Evolutionary conservation across 2,329 filamentous ascomycete genomes (phyloP).

Genomic region (Fusarium mangiferae): DNA sequence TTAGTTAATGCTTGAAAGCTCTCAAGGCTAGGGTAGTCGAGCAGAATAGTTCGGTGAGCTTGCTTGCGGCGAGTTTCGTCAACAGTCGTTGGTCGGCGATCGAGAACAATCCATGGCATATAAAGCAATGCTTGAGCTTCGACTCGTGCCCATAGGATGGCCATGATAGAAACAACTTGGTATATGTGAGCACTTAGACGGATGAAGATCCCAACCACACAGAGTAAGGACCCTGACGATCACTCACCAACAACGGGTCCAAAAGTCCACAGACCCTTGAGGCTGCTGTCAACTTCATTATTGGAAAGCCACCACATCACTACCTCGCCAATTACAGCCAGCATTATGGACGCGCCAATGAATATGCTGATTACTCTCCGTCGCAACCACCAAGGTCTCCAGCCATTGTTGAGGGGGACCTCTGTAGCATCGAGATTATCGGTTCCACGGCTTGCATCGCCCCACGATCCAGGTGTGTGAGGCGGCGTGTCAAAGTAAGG

Average conservation of each 20-base stretch:
- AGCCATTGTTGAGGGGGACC: slow-evolving; percentile 36
- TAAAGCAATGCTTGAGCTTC: slow-evolving; percentile 44
- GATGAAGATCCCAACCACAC: background rate
- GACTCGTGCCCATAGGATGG: slow-evolving; percentile 43
- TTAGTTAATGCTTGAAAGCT: slow-evolving; percentile 36
- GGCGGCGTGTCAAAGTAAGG: slow-evolving; percentile 42
- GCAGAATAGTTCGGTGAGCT: slow-evolving; percentile 41
- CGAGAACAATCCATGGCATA: slow-evolving; percentile 45
- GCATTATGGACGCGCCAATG: slow-evolving; percentile 24
- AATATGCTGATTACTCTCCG: slow-evolving; percentile 36
- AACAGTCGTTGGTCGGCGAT: slow-evolving; percentile 36
- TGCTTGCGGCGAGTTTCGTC: slow-evolving; percentile 44
- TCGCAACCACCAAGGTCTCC: slow-evolving; percentile 43
- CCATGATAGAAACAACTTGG: slow-evolving; percentile 40
- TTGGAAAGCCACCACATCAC: slow-evolving; percentile 39
- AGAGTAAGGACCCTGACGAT: slow-evolving; percentile 17
- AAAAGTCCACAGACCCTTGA: slow-evolving; percentile 44
- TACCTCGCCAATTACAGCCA: slow-evolving; percentile 41
- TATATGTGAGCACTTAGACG: slow-evolving; percentile 13
- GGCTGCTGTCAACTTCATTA: slow-evolving; percentile 23
- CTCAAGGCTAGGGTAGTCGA: slow-evolving; percentile 42
- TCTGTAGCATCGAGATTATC: slow-evolving; percentile 35
- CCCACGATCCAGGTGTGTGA: slow-evolving; percentile 18
- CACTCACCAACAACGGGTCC: slow-evolving; percentile 44
- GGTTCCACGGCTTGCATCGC: slow-evolving; percentile 4